A percentile compares a stretch with the other conserved stretches of the same genome.
Conservation (phyloP, 1,284 basidiomycete species). For the Microbotryum saponariae region DNA sequence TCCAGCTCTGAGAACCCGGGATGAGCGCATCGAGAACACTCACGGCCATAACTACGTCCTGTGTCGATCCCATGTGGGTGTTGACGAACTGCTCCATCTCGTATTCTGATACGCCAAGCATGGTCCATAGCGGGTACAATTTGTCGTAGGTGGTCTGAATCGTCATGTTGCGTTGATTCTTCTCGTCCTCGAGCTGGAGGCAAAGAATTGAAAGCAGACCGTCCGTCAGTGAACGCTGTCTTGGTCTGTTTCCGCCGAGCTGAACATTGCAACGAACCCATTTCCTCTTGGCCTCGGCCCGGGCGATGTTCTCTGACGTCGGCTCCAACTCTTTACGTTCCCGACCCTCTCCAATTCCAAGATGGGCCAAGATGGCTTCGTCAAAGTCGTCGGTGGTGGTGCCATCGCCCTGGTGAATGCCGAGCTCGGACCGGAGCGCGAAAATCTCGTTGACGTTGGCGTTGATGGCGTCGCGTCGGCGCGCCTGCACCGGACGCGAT, state of each 20-base stretch:
- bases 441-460: constrained; percentile 61
- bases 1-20: background rate
- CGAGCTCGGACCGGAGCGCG: constrained; percentile 69
- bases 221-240: background rate
- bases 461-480: constrained; percentile 59
- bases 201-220: background rate
- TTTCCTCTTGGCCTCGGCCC: constrained; percentile 59
- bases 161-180: constrained; percentile 58
- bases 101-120: constrained; percentile 61
- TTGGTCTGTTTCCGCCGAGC: background rate
- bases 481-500: constrained; percentile 46
- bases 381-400: constrained; percentile 36
- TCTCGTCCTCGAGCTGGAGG: constrained; percentile 55
- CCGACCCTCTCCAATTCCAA: constrained; percentile 44
- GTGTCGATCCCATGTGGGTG: constrained; percentile 64
- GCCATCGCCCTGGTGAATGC: constrained; percentile 53
- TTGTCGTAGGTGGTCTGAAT: constrained; percentile 82
- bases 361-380: constrained; percentile 23
- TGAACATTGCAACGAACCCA: constrained; percentile 39
- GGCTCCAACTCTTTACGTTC: constrained; percentile 44
- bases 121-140: constrained; percentile 68
- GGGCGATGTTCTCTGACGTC: constrained; percentile 46
- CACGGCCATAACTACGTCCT: constrained; percentile 56
- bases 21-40: constrained; percentile 10
- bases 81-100: constrained; percentile 79